Percentiles rank a stretch among this genome's conserved stretches.
Evolutionary conservation across 306 rosid genomes (phyloP).

Genomic region (Pyrus pyrifolia): DNA sequence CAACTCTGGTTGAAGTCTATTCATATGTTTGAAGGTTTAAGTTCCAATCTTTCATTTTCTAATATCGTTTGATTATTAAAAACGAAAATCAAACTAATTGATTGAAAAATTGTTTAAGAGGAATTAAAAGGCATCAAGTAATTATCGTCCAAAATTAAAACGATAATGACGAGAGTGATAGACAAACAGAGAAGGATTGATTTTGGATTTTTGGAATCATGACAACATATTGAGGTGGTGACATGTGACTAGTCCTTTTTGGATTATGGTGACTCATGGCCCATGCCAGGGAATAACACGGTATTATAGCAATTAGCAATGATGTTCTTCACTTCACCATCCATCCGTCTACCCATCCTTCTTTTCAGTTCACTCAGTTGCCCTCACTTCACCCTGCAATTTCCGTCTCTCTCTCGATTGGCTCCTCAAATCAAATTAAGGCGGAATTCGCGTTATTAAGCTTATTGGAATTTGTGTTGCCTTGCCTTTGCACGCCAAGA

Average conservation of each 20-base stretch:
- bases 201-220: slow-evolving; percentile 17
- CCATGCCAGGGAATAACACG: slow-evolving; percentile 61
- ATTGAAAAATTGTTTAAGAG: background rate
- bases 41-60: background rate
- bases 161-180: background rate
- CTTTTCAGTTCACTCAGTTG: slow-evolving; percentile 12
- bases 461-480: background rate
- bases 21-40: background rate
- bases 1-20: background rate
- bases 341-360: slow-evolving; percentile 4
- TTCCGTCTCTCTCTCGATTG: background rate
- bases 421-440: background rate
- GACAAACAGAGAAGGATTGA: background rate
- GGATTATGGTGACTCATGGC: slow-evolving; percentile 47
- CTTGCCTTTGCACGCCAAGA: background rate
- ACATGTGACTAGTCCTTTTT: slow-evolving; percentile 50
- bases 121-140: background rate
- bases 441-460: background rate
- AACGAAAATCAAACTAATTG: background rate
- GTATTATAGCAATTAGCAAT: slow-evolving; percentile 37
- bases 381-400: slow-evolving; percentile 10
- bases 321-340: slow-evolving; percentile 21
- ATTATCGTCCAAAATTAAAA: background rate
- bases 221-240: slow-evolving; percentile 41
- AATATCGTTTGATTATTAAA: background rate